A percentile compares a stretch with the other conserved stretches of the same genome.
phyloP scores from a whole-genome alignment of 352 stramenopile genomes.

The Pythium scleroteichum region DNA sequence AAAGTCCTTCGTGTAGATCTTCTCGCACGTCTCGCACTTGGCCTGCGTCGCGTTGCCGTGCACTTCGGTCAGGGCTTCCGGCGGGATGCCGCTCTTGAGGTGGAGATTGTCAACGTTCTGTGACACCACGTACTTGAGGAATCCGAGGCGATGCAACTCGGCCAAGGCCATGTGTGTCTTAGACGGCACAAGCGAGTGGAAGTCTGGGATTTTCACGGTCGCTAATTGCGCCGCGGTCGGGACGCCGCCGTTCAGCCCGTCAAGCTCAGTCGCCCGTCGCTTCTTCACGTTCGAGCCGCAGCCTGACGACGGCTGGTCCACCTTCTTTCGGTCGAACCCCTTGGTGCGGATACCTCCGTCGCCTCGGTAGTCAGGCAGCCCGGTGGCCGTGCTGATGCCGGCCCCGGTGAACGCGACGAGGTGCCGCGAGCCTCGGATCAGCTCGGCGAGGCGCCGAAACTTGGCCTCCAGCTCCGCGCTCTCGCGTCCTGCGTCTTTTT shows the following conservation, averaged over 20 bases:
- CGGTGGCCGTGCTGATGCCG: conserved; percentile 77
- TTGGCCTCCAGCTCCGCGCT: conserved; percentile 46
- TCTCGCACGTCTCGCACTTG: conserved; percentile 86
- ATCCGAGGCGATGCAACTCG: conserved; percentile 73
- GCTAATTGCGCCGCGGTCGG: too few species aligned
- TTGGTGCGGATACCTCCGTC: conserved; percentile 79
- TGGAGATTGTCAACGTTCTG: conserved; percentile 88
- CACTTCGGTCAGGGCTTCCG: conserved; percentile 63
- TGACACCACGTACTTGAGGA: conserved; percentile 76
- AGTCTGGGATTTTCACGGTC: conserved; percentile 46
- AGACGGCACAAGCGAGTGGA: conserved; percentile 69
- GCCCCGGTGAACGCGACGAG: conserved; percentile 82
- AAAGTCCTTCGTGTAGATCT: conserved; percentile 76
- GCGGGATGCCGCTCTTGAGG: conserved; percentile 72
- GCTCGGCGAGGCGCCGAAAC: conserved; percentile 54
- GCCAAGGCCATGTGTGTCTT: conserved; percentile 80
- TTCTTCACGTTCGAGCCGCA: conserved; percentile 4
- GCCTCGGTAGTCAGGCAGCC: conserved; percentile 81
- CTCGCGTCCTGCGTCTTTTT: too few species aligned
- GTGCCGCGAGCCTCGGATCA: conserved; percentile 64
- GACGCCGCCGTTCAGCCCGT: conserved; percentile 4
- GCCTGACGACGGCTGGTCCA: background rate
- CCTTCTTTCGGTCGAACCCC: conserved; percentile 38
- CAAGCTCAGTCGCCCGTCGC: conserved; percentile 6
- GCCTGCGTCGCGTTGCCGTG: conserved; percentile 82